phyloP scores from a whole-genome alignment of 2,329 filamentous ascomycete genomes.

The Trichophaea hybrida region DNA sequence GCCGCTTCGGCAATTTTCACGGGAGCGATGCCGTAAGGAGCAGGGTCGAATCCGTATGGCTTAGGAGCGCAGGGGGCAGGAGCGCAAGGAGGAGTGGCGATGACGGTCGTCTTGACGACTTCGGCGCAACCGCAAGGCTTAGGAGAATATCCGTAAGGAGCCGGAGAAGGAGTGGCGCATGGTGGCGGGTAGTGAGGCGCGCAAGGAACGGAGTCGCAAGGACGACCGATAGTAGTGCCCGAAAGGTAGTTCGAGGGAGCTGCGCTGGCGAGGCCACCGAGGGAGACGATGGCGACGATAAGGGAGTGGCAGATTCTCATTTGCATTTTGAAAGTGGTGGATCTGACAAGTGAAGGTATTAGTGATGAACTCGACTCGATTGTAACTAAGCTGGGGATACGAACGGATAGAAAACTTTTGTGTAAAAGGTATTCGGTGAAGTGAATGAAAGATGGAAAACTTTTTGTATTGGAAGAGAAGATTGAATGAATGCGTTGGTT shows the following conservation, averaged over 20 bases:
- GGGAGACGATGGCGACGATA: conserved; percentile 17
- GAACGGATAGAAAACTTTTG: not conserved
- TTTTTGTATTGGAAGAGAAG: not conserved
- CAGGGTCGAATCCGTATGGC: not conserved
- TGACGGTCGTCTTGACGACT: not conserved
- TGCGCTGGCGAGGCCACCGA: conserved; percentile 14
- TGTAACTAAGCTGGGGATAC: not conserved
- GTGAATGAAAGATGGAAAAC: conserved; percentile 1
- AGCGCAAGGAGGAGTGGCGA: not conserved
- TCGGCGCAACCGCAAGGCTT: not conserved
- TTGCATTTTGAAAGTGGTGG: conserved; percentile 13
- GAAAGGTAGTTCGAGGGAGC: conserved; percentile 3
- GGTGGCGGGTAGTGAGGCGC: not conserved
- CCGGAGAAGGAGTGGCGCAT: not conserved
- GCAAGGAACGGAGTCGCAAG: not conserved
- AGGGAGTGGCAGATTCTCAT: conserved; percentile 20
- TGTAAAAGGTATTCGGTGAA: not conserved
- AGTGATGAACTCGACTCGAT: not conserved
- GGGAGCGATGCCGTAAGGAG: not conserved
- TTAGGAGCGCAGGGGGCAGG: not conserved
- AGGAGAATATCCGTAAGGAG: not conserved
- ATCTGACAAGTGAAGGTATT: not conserved
- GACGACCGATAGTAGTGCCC: not conserved
- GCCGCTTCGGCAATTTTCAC: not conserved
- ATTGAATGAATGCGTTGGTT: not conserved